Conservation (phyloP, 768 basidiomycete species). For the Lyophyllum atratum region DNA sequence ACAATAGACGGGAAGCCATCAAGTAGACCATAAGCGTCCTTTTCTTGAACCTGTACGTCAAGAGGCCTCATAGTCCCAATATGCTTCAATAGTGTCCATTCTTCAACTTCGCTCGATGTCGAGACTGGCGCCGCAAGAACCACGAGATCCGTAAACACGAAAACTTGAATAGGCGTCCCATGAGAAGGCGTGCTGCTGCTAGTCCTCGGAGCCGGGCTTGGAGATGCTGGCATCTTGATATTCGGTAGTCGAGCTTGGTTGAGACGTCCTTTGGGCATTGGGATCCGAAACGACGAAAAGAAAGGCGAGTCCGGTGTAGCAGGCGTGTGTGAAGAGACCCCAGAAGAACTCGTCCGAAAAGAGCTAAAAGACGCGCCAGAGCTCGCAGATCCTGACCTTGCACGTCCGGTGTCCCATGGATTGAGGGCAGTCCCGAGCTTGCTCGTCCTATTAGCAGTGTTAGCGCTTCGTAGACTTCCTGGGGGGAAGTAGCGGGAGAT, state of each 20-base stretch:
- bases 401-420: conserved; percentile 42
- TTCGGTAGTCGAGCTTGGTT: not conserved
- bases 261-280: conserved; percentile 8
- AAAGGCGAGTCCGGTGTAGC: conserved; percentile 10
- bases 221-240: conserved; percentile 10
- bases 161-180: conserved; percentile 31
- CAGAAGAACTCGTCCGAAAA: conserved; percentile 10
- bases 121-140: conserved; percentile 49
- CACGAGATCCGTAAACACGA: conserved; percentile 66
- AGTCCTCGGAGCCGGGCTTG: conserved; percentile 8
- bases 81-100: conserved; percentile 29
- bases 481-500: conserved; percentile 9
- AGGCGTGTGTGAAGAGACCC: conserved; percentile 11
- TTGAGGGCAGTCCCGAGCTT: conserved; percentile 43
- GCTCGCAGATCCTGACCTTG: conserved; percentile 41
- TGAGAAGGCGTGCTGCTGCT: not conserved
- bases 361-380: conserved; percentile 25
- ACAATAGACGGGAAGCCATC: not conserved
- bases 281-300: conserved; percentile 18
- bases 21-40: conserved; percentile 14
- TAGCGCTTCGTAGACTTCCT: conserved; percentile 9
- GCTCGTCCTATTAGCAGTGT: conserved; percentile 26
- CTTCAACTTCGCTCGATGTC: conserved; percentile 17
- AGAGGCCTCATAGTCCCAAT: conserved; percentile 54
- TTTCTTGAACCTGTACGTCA: conserved; percentile 4